phyloP scores from a whole-genome alignment of 2,329 filamentous ascomycete species.

The Ophiostoma novo-ulmi region DNA sequence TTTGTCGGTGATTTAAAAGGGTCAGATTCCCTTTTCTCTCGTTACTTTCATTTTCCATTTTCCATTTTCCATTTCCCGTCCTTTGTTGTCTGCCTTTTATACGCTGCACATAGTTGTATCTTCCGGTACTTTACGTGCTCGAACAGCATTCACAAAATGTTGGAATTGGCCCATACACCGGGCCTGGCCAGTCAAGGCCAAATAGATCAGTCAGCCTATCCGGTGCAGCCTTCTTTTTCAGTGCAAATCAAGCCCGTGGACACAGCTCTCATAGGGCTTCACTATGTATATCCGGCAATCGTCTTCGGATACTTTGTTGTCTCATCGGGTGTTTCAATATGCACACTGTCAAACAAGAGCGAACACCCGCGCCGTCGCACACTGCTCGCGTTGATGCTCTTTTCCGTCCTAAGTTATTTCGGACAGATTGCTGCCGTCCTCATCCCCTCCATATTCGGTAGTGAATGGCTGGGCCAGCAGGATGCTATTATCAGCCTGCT shows the following conservation, averaged over 20 bases:
- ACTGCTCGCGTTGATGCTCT: conserved; percentile 41
- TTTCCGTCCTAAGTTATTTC: conserved; percentile 44
- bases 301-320: conserved; percentile 55
- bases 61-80: neutral
- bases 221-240: neutral
- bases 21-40: neutral
- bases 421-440: conserved; percentile 43
- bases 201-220: neutral
- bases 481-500: conserved; percentile 53
- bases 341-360: conserved; percentile 41
- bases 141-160: neutral
- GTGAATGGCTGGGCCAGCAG: conserved; percentile 42
- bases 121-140: neutral
- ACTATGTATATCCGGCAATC: conserved; percentile 54
- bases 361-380: conserved; percentile 40
- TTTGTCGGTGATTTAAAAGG: neutral
- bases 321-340: conserved; percentile 47
- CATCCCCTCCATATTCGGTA: conserved; percentile 34
- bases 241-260: conserved; percentile 28
- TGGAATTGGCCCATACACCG: conserved; percentile 6
- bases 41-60: neutral
- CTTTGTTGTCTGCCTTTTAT: neutral
- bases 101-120: neutral
- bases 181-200: neutral
- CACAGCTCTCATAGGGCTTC: conserved; percentile 41